Percentiles rank a stretch among this genome's conserved stretches.
Evolutionary conservation across 257 asterid species (phyloP).

Genomic region (Solanum chilense): DNA sequence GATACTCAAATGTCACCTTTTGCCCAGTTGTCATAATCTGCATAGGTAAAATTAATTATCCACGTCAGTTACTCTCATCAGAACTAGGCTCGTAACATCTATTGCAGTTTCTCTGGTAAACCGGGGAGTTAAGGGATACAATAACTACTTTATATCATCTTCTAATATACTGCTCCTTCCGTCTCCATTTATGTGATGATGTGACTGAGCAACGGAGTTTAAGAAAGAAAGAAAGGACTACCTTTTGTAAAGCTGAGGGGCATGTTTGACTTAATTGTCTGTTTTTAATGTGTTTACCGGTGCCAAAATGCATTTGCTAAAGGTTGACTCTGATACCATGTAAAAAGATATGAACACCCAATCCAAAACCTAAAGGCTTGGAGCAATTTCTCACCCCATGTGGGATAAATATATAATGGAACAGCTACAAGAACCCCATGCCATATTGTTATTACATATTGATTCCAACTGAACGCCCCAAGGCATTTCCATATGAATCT

Average conservation of each 20-base stretch:
- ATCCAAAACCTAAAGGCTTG: neutral
- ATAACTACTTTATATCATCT: neutral
- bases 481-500: neutral
- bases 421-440: neutral
- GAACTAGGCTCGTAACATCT: neutral
- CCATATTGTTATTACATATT: neutral
- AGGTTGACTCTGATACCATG: too few species aligned
- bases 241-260: neutral
- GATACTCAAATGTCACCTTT: conserved; percentile 78
- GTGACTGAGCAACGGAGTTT: neutral
- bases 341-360: too few species aligned
- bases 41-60: neutral
- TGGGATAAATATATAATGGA: neutral
- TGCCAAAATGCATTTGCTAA: neutral
- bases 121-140: neutral
- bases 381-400: neutral
- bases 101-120: neutral
- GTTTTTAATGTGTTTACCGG: neutral
- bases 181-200: neutral
- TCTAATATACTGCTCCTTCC: neutral
- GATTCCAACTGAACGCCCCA: neutral
- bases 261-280: neutral
- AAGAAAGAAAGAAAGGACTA: neutral
- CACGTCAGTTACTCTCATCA: neutral
- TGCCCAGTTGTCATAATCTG: conserved; percentile 91